A percentile compares a stretch with the other conserved stretches of the same genome.
Evolutionary conservation across 2,329 filamentous ascomycete genomes (phyloP).

Genomic region (Sphaerulina vaccinii): DNA sequence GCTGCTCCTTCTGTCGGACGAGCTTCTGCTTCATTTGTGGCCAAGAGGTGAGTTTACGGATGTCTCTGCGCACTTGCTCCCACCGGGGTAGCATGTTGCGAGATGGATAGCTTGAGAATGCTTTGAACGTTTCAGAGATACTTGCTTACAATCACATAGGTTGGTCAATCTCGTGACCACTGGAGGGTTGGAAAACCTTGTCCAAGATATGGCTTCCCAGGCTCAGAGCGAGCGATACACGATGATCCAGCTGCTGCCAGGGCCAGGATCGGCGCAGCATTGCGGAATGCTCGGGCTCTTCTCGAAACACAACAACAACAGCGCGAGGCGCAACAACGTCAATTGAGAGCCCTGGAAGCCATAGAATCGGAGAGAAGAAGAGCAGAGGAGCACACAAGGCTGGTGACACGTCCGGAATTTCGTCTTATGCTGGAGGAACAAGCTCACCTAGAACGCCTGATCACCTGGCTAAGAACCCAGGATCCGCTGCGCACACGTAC

Average conservation of each 20-base stretch:
- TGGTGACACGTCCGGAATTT: background rate
- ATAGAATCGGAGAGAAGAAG: background rate
- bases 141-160: too few species aligned
- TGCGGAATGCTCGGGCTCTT: background rate
- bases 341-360: background rate
- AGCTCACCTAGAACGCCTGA: background rate
- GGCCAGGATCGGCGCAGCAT: background rate
- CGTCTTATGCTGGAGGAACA: background rate
- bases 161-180: too few species aligned
- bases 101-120: too few species aligned
- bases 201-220: constrained; percentile 2
- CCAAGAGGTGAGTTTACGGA: too few species aligned
- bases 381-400: background rate
- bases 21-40: constrained; percentile 12
- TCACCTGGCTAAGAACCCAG: background rate
- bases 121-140: too few species aligned
- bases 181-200: constrained; percentile 1
- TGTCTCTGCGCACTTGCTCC: too few species aligned
- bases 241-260: background rate
- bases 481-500: background rate
- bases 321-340: background rate
- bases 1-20: background rate
- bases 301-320: background rate
- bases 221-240: background rate
- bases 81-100: too few species aligned